Evolutionary conservation across 352 stramenopile species (phyloP), one percentile per base, ranked within the genome.

Genomic region (Pythium rhizo-oryzae): DNA sequence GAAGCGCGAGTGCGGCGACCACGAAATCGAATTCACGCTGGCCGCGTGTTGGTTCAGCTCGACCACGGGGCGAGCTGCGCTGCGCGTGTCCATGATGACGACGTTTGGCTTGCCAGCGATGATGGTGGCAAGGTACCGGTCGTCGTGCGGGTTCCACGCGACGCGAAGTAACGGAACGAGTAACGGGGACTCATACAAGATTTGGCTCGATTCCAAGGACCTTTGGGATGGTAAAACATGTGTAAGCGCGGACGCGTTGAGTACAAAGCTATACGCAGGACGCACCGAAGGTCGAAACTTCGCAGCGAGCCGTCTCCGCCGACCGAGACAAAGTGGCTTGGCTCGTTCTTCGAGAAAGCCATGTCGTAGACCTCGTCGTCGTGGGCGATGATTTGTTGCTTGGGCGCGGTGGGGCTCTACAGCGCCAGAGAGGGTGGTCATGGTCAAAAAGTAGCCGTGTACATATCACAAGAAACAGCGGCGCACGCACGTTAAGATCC

Each of bases 351-450:
- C 6, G 95, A 97, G 65, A 99, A 99, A 13, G 96, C 92, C 24
- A 99, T 93, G 80, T 99, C 97, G 75, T 99, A 99, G 4, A 99
- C 98, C 78, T 99, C 98, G 44, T 96, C 94, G 67, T 99, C 98
- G 72, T 99, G 98, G 13, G 98, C 96, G 69, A 99, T 98, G 57
- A 99, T 95, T 83, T 99, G 96, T 44, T 98, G 98, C 64, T 82
- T 92, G 2, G 85, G 84, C 12, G 67, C 74, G 8, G 75, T 80
- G 28, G 78, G 68, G 69, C 92, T 75, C 86, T 96, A 54, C 7
- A 66, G n/a, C n/a, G n/a, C n/a, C n/a, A n/a, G n/a, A n/a, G n/a
- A n/a, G n/a, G 4, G 0, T 35, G 43, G 15, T n/a, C 43, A 25
- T 44, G 4, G 23, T 58, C 41, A 47, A 47, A 21, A 2, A n/a